Evolutionary conservation across 2,329 filamentous ascomycete species (phyloP), one percentile per base, ranked within the genome.

Genomic region (Neurospora sp.): DNA sequence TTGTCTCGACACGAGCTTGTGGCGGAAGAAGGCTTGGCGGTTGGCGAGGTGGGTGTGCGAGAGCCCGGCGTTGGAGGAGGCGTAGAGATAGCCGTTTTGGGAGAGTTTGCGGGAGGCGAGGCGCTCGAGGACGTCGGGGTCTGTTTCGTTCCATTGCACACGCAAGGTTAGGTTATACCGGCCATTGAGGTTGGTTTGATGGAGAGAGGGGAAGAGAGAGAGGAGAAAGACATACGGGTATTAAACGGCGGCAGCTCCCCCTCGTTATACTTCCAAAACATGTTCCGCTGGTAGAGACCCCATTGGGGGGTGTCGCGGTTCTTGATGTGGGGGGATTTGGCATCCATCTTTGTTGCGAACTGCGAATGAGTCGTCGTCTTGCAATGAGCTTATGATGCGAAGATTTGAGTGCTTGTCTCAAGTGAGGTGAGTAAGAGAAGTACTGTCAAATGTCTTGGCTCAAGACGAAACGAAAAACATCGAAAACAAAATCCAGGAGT

Each of bases 1-100:
- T 81, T 85, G 86, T 66, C 84, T 83, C 0, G 88, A 87, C 66
- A 90, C 82, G 74, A 91, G 87, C 66, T 86, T 84, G 79, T 89
- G 87, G 1, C 87, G 83, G 78, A 86, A 89, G 80, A 90, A 91
- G 68, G 88, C 85, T 77, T 89, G 84, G 4, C 87, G 83, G 77
- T 90, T 90, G 28, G 85, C 85, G n/a, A 82, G 79, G 72, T 84
- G 82, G 3, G 81, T 84, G 73, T 80, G 81, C 0, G 84, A 87
- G 71, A 83, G 81, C 17, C 86, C 85, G 2, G 85, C 85, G 74
- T 88, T 88, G 71, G 82, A 86, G 13, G 85, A 86, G 38, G 85
- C 84, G 72, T 88, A 88, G 76, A 82, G 83, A 80, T 87, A 89
- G 74, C 87, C 87, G 52, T 83, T 83, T 76, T 87, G 79, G 19